These are phyloP conservation scores for Drechmeria coniospora DNA, from an alignment of 2,329 filamentous ascomycete genomes.

Conservation along the genomic window DNA sequence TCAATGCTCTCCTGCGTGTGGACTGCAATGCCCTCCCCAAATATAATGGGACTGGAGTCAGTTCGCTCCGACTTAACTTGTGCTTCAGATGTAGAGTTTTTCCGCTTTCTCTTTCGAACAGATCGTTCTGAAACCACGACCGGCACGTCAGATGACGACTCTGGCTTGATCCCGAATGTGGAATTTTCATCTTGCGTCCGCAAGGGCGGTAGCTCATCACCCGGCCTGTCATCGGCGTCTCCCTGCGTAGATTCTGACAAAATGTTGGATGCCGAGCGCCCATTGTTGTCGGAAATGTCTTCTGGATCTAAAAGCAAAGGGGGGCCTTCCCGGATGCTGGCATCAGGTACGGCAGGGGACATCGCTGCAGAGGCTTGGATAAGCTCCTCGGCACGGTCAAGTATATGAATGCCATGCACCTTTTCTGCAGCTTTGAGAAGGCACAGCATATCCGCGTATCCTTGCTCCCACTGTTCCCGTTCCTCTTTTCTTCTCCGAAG, in stretches of 20 bases:
- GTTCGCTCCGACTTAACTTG: constrained; percentile 27
- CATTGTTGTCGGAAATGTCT: too few species aligned
- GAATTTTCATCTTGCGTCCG: constrained; percentile 3
- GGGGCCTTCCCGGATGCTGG: background rate
- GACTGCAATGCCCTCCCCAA: constrained; percentile 10
- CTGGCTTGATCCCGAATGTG: constrained; percentile 25
- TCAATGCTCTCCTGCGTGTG: constrained; percentile 43
- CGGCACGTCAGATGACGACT: constrained; percentile 37
- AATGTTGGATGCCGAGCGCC: constrained; percentile 3
- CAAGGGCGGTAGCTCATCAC: constrained; percentile 11
- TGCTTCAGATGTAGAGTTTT: constrained; percentile 10
- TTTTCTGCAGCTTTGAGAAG: constrained; percentile 28
- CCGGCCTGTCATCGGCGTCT: constrained; percentile 9
- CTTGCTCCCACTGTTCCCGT: constrained; percentile 28
- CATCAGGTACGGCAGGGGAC: too few species aligned
- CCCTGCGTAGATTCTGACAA: constrained; percentile 15
- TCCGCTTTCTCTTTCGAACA: constrained; percentile 31
- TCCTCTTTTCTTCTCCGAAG: constrained; percentile 25
- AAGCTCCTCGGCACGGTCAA: constrained; percentile 7
- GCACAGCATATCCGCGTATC: constrained; percentile 25
- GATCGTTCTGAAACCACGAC: constrained; percentile 34
- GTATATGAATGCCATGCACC: constrained; percentile 17
- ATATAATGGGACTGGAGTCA: constrained; percentile 14
- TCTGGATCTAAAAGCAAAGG: too few species aligned
- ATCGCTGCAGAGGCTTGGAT: too few species aligned